Percentiles rank a stretch among this genome's conserved stretches.
These are phyloP conservation scores for Heterobasidion parviporum DNA, from an alignment of 1,284 basidiomycete species.

Conservation along the genomic window DNA sequence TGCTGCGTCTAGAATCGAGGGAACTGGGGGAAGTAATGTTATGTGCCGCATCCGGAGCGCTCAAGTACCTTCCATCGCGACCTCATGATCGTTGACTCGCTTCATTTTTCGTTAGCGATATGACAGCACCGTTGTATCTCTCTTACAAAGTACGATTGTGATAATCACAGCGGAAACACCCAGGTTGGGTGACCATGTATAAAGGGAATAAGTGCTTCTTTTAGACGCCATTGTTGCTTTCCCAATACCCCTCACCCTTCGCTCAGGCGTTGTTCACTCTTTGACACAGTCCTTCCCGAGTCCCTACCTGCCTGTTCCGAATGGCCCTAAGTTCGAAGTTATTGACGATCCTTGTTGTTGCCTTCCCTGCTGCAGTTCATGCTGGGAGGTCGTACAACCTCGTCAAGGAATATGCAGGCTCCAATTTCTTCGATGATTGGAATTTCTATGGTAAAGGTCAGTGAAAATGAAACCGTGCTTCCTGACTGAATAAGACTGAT, in stretches of 20 bases:
- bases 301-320: background rate
- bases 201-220: too few relatives aligned
- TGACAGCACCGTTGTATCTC: too few relatives aligned
- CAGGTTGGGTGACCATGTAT: too few relatives aligned
- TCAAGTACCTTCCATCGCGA: too few relatives aligned
- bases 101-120: too few relatives aligned
- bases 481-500: background rate
- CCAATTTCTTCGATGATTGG: constrained; percentile 32
- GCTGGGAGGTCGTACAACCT: constrained; percentile 18
- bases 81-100: too few relatives aligned
- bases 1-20: too few relatives aligned
- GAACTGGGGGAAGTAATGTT: too few relatives aligned
- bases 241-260: background rate
- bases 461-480: constrained; percentile 2
- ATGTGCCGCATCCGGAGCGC: too few relatives aligned
- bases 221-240: too few relatives aligned
- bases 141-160: too few relatives aligned
- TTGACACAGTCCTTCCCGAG: background rate
- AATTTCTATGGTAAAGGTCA: constrained; percentile 26
- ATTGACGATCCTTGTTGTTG: background rate
- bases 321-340: background rate
- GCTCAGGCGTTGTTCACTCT: background rate
- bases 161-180: too few relatives aligned
- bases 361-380: constrained; percentile 11
- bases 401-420: constrained; percentile 27